A percentile compares a stretch with the other conserved stretches of the same genome.
Evolutionary conservation across 768 basidiomycete species (phyloP).

Genomic region (Rhodotorula graminis): DNA sequence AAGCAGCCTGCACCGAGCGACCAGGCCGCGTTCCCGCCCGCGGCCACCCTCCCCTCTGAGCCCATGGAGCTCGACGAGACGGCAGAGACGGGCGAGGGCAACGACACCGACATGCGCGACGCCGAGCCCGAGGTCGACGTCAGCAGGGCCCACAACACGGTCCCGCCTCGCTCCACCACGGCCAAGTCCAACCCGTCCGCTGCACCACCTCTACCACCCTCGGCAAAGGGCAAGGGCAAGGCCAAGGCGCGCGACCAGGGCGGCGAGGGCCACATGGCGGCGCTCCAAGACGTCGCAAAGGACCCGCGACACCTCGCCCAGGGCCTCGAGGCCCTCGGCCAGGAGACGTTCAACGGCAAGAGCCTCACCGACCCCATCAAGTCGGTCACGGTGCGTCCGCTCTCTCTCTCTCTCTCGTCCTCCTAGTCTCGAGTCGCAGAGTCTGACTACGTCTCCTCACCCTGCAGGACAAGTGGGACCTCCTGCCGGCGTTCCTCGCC

Average conservation of each 20-base stretch:
- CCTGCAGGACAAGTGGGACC: conserved; percentile 85
- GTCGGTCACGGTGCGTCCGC: conserved; percentile 67
- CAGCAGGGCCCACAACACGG: not conserved
- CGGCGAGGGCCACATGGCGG: conserved; percentile 10
- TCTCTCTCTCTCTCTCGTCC: not conserved
- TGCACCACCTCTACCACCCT: no score
- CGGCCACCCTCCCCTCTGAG: conserved; percentile 28
- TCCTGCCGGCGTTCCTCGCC: conserved; percentile 91
- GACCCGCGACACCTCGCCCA: conserved; percentile 18
- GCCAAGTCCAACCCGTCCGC: not conserved
- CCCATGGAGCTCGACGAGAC: conserved; percentile 38
- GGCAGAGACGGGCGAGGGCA: conserved; percentile 22
- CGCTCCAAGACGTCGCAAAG: conserved; percentile 29
- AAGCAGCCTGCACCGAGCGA: not conserved
- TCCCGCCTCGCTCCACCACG: not conserved
- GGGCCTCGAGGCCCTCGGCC: conserved; percentile 32
- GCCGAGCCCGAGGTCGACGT: not conserved
- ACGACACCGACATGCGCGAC: conserved; percentile 21
- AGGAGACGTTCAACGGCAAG: conserved; percentile 54
- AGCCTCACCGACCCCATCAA: conserved; percentile 86
- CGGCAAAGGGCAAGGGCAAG: conserved; percentile 24
- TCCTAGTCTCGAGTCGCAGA: no score
- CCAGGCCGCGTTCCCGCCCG: conserved; percentile 17
- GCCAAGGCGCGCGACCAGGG: conserved; percentile 15
- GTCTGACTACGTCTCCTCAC: not conserved